phyloP scores from a whole-genome alignment of 1,284 basidiomycete genomes.

The Microbotryum saponariae region DNA sequence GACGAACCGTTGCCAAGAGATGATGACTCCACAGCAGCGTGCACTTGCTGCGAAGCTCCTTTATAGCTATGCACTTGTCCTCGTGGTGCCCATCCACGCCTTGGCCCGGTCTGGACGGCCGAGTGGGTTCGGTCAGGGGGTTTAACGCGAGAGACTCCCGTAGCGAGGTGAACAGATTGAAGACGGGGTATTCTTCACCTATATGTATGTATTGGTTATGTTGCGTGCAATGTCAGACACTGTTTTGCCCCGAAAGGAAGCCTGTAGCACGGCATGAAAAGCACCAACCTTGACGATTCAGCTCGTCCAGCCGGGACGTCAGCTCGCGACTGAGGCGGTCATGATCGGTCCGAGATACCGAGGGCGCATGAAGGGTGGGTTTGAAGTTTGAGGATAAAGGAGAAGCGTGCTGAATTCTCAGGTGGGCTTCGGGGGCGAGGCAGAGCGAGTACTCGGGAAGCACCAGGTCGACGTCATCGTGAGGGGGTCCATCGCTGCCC shows the following conservation, averaged over 20 bases:
- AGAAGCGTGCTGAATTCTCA: slow-evolving; percentile 2
- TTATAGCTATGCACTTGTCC: background rate
- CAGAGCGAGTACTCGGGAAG: slow-evolving; percentile 5
- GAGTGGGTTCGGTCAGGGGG: background rate
- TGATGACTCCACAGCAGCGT: slow-evolving; percentile 27
- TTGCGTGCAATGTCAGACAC: too few species aligned
- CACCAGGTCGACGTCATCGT: background rate
- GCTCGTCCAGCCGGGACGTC: background rate
- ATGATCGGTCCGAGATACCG: slow-evolving; percentile 6
- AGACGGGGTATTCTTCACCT: slow-evolving; percentile 7
- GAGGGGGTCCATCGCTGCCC: background rate
- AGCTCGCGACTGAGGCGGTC: background rate
- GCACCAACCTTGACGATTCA: background rate
- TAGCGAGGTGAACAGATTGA: slow-evolving; percentile 13
- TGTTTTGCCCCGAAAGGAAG: too few species aligned
- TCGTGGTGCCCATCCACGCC: background rate
- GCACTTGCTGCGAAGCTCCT: slow-evolving; percentile 12
- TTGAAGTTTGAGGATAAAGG: background rate
- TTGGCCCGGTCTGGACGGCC: background rate
- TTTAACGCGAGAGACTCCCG: slow-evolving; percentile 8
- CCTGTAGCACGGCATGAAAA: background rate
- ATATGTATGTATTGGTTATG: too few species aligned
- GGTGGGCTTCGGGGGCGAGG: slow-evolving; percentile 1
- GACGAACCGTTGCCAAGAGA: slow-evolving; percentile 20
- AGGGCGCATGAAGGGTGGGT: slow-evolving; percentile 2